A percentile compares a stretch with the other conserved stretches of the same genome.
Evolutionary conservation across 2,329 filamentous ascomycete genomes (phyloP).

Genomic region (Xylaria sp.): DNA sequence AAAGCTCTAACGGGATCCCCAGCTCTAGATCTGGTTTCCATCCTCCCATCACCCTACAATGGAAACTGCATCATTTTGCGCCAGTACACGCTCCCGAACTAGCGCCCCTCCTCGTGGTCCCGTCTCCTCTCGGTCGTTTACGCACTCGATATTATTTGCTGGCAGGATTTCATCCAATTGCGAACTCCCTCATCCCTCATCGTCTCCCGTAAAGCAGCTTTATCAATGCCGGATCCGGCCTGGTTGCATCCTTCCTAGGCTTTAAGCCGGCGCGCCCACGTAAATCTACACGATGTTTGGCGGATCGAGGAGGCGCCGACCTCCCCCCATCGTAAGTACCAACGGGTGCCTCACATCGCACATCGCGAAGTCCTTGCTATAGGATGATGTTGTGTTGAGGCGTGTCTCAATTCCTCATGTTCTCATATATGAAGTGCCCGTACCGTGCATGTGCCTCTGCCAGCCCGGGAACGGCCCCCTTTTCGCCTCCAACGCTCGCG

Average conservation of each 20-base stretch:
- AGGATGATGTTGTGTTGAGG: constrained; percentile 1
- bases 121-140: background rate
- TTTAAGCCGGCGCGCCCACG: constrained; percentile 21
- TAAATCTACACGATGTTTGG: constrained; percentile 41
- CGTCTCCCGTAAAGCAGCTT: constrained; percentile 12
- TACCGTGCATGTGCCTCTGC: background rate
- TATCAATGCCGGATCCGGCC: constrained; percentile 25
- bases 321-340: constrained; percentile 44
- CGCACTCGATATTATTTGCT: background rate
- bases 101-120: background rate
- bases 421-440: background rate
- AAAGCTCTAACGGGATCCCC: background rate
- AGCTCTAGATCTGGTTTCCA: background rate
- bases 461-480: background rate
- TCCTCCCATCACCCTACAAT: constrained; percentile 5
- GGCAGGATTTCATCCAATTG: constrained; percentile 13
- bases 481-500: constrained; percentile 1
- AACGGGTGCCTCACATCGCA: background rate
- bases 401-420: background rate
- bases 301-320: constrained; percentile 45
- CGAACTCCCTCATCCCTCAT: constrained; percentile 1
- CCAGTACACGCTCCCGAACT: background rate
- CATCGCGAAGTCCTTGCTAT: background rate
- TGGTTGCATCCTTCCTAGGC: constrained; percentile 21
- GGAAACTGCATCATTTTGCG: constrained; percentile 2